phyloP scores from a whole-genome alignment of 805 yeast genomes.

The Candida taoyuanica region DNA sequence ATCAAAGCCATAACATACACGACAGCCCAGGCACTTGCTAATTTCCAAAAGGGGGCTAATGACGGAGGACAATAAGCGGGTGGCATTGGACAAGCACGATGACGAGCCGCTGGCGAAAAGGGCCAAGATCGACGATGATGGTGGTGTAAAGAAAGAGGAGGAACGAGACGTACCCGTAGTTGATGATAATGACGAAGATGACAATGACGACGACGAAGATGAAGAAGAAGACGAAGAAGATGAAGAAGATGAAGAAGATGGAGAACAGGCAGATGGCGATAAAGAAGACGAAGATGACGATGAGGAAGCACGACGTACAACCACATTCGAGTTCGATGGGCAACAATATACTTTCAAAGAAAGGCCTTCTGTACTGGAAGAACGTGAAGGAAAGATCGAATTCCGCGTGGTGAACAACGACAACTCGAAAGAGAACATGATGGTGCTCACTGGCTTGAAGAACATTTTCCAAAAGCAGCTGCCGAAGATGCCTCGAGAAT shows the following conservation, averaged over 20 bases:
- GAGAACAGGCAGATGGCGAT: slow-evolving; percentile 21
- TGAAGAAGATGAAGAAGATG: slow-evolving; percentile 24
- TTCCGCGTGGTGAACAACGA: slow-evolving; percentile 96
- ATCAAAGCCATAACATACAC: no score
- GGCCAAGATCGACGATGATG: slow-evolving; percentile 23
- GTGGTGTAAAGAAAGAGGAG: slow-evolving; percentile 14
- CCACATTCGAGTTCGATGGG: slow-evolving; percentile 57
- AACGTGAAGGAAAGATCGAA: slow-evolving; percentile 87
- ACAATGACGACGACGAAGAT: slow-evolving; percentile 24
- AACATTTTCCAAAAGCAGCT: slow-evolving; percentile 95
- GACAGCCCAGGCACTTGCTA: no score
- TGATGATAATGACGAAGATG: slow-evolving; percentile 23
- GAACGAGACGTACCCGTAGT: neutral
- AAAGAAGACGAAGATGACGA: slow-evolving; percentile 29
- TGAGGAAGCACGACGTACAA: slow-evolving; percentile 34
- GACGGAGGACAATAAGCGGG: slow-evolving; percentile 19
- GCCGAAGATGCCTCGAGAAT: slow-evolving; percentile 98
- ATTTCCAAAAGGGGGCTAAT: no score
- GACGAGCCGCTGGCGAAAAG: slow-evolving; percentile 29
- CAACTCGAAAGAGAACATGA: slow-evolving; percentile 77
- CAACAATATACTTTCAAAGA: slow-evolving; percentile 79
- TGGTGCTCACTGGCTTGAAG: slow-evolving; percentile 90
- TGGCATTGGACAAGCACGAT: slow-evolving; percentile 19
- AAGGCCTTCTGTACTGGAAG: slow-evolving; percentile 91
- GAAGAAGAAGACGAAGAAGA: slow-evolving; percentile 21